Conservation (phyloP, 75 land plant genomes). For the Selaginella moellendorffii region DNA sequence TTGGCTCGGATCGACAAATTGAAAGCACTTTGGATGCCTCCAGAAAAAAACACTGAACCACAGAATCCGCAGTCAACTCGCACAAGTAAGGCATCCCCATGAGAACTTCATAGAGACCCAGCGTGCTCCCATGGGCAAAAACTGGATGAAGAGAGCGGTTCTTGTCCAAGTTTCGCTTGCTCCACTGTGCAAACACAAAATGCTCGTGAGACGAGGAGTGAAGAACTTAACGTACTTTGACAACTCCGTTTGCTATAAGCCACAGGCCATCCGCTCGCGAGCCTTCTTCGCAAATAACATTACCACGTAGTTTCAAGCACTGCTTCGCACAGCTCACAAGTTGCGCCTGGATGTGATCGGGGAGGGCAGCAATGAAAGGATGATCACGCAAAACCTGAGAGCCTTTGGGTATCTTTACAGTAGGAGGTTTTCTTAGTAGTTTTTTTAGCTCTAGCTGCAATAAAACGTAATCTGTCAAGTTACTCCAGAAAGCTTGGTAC, state of each 20-base stretch:
- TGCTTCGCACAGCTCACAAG: conserved; percentile 58
- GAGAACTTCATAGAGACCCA: conserved; percentile 89
- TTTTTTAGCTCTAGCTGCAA: conserved; percentile 82
- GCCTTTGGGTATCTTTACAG: conserved; percentile 60
- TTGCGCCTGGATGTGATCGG: conserved; percentile 31
- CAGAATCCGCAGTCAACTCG: conserved; percentile 68
- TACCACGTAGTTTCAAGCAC: conserved; percentile 47
- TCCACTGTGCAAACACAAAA: neutral
- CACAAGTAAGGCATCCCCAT: conserved; percentile 68
- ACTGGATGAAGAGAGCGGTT: conserved; percentile 53
- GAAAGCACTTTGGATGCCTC: conserved; percentile 54
- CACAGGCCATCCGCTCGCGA: conserved; percentile 75
- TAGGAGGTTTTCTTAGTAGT: conserved; percentile 75
- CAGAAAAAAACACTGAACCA: conserved; percentile 77
- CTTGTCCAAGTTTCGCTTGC: conserved; percentile 29
- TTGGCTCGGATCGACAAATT: conserved; percentile 32
- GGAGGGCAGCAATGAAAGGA: conserved; percentile 73
- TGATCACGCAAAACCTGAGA: conserved; percentile 42
- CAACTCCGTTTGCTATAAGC: conserved; percentile 88
- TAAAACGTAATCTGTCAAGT: neutral
- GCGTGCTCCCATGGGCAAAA: conserved; percentile 86
- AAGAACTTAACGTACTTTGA: conserved; percentile 37
- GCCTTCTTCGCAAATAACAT: conserved; percentile 45
- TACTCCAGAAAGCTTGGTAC: too few relatives aligned
- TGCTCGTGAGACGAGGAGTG: too few relatives aligned